phyloP scores from a whole-genome alignment of 2,329 filamentous ascomycete species.

The Venturia aucupariae region DNA sequence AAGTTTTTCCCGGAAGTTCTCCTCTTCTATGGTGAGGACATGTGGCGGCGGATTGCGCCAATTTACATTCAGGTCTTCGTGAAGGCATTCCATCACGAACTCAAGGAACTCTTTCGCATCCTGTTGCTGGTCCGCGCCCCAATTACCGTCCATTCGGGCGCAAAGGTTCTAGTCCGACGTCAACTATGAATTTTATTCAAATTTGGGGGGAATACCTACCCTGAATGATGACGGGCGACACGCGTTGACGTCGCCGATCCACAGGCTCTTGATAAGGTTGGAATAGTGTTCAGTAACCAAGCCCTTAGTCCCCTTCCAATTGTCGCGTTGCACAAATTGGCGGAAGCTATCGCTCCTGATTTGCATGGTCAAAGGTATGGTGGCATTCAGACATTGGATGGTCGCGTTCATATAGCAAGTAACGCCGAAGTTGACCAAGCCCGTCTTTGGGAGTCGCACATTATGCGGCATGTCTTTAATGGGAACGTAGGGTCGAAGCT shows the following conservation, averaged over 20 bases:
- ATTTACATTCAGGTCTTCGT: constrained; percentile 73
- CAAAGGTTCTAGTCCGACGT: constrained; percentile 45
- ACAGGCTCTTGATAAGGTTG: constrained; percentile 51
- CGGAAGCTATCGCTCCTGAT: constrained; percentile 56
- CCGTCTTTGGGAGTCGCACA: constrained; percentile 51
- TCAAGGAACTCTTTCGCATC: constrained; percentile 86
- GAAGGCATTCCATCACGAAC: constrained; percentile 70
- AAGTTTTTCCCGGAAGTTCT: constrained; percentile 50
- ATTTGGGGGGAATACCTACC: constrained; percentile 20
- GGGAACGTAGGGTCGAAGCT: constrained; percentile 37
- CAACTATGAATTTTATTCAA: not conserved
- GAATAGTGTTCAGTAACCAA: constrained; percentile 53
- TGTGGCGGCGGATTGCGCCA: constrained; percentile 51
- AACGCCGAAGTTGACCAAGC: constrained; percentile 69
- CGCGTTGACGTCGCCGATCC: constrained; percentile 47
- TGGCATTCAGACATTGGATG: constrained; percentile 72
- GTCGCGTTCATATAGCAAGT: constrained; percentile 93
- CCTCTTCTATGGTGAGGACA: constrained; percentile 50
- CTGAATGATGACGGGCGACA: constrained; percentile 39
- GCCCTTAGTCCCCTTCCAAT: constrained; percentile 58
- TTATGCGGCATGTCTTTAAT: constrained; percentile 35
- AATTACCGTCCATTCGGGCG: constrained; percentile 53
- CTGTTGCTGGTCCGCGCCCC: constrained; percentile 70
- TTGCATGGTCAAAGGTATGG: constrained; percentile 51
- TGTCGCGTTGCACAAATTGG: constrained; percentile 47